Base-by-base conservation (phyloP, 352 stramenopile genomes). In the Lagenidium giganteum region DNA sequence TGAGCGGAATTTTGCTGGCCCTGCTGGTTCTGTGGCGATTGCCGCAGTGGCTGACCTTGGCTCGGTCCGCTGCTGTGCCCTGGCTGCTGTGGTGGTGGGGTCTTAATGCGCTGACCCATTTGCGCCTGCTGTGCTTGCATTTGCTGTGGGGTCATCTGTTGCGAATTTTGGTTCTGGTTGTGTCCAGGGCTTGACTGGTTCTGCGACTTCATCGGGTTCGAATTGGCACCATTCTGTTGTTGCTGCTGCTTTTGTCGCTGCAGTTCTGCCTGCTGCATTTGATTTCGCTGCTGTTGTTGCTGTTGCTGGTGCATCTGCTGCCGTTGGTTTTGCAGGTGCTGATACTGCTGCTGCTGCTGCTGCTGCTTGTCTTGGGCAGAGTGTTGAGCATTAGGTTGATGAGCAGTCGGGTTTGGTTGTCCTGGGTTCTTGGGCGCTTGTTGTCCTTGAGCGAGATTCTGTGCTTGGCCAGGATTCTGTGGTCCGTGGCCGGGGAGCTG, bases 301-400 rank as follows among this genome's bases (percentile, higher is more conserved):
- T 62, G 58, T 44, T 83, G 69, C 25, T 83, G 72, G 11, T 75
- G 66, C 41, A 79, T 63, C 44, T 80, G 64, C 30, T 82, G 68
- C 20, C 68, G 55, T 17, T 57, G 57, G 18, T 75, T 65, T 38
- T 82, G 71, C 42, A 70, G 57, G 41, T 79, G 69, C 16, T 82
- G 44, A 25, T 49, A 47, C 28, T 54, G 57, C 24, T 50, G 49
- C 34, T 39, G 37, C 42, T 70, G 61, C 34, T 83, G 67, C 30
- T 74, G 65, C 16, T 67, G 54, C 33, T 74, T 66, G 20, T 80
- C 58, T 33, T 78, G 67, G n/a, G 57, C 27, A 26, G 51, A 57
- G 35, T 64, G 54, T 25, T 77, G 66, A 31, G 39, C 43, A n/a
- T n/a, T n/a, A n/a, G n/a, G n/a, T n/a, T n/a, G n/a, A n/a, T n/a